Evolutionary conservation across 805 yeast genomes (phyloP).

Genomic region (Sugiyamaella valdiviana): DNA sequence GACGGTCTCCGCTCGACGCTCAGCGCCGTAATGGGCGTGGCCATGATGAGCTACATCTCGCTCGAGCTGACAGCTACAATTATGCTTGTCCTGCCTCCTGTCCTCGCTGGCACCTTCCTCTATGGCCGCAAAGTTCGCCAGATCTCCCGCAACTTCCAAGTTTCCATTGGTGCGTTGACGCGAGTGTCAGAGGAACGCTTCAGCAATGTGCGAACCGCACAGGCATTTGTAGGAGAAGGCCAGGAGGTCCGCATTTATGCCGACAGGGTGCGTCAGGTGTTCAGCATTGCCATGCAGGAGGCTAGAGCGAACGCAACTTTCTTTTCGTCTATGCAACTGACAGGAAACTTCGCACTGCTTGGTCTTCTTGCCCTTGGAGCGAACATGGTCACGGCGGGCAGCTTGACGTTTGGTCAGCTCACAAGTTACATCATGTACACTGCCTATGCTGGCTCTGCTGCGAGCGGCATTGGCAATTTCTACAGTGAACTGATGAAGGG

Average conservation of each 20-base stretch:
- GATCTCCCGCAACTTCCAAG: slow-evolving; percentile 71
- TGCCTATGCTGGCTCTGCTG: slow-evolving; percentile 86
- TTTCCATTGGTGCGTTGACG: slow-evolving; percentile 76
- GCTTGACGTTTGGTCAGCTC: slow-evolving; percentile 77
- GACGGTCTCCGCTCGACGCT: slow-evolving; percentile 86
- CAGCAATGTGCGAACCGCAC: slow-evolving; percentile 79
- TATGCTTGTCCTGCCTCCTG: slow-evolving; percentile 75
- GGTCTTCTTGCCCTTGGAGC: slow-evolving; percentile 77
- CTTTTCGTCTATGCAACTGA: slow-evolving; percentile 71
- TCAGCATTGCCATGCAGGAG: slow-evolving; percentile 69
- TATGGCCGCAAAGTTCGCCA: slow-evolving; percentile 76
- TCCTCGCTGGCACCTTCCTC: slow-evolving; percentile 68
- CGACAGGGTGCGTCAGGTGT: slow-evolving; percentile 55
- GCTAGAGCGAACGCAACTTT: slow-evolving; percentile 72
- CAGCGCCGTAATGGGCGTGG: slow-evolving; percentile 77
- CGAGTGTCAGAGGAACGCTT: slow-evolving; percentile 90
- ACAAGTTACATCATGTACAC: slow-evolving; percentile 95
- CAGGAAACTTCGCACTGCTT: slow-evolving; percentile 77
- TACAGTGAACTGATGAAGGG: slow-evolving; percentile 96
- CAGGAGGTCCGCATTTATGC: slow-evolving; percentile 72
- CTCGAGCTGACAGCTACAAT: slow-evolving; percentile 77
- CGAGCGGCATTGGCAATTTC: slow-evolving; percentile 83
- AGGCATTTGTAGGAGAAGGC: slow-evolving; percentile 81
- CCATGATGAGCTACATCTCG: slow-evolving; percentile 87
- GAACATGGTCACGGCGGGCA: slow-evolving; percentile 69